Evolutionary conservation across 1,284 basidiomycete genomes (phyloP).

Genomic region (Ceratobasidium sp.): DNA sequence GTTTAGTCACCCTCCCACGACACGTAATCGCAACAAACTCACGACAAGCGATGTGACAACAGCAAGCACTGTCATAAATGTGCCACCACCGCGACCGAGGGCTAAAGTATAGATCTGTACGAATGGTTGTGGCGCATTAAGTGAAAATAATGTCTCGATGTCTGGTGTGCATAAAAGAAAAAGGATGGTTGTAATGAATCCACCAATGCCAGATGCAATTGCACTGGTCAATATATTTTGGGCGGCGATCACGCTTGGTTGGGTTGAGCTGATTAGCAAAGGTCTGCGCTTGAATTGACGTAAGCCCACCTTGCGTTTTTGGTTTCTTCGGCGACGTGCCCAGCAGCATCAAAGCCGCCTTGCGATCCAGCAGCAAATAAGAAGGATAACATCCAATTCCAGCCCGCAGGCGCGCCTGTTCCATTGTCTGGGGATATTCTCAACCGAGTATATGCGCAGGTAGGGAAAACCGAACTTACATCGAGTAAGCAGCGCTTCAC

Average conservation of each 20-base stretch:
- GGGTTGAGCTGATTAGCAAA: constrained; percentile 19
- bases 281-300: background rate
- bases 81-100: constrained; percentile 55
- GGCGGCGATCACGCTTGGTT: constrained; percentile 52
- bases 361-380: constrained; percentile 55
- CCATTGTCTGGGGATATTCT: constrained; percentile 54
- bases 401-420: constrained; percentile 54
- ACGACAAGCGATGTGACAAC: constrained; percentile 53
- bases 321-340: constrained; percentile 58
- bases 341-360: constrained; percentile 57
- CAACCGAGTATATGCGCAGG: background rate
- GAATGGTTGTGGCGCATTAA: constrained; percentile 57
- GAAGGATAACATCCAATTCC: constrained; percentile 53
- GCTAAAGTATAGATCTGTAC: constrained; percentile 56
- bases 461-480: constrained; percentile 45
- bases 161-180: constrained; percentile 56
- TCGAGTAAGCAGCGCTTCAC: constrained; percentile 53
- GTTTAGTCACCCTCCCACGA: constrained; percentile 23
- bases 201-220: constrained; percentile 53
- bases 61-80: constrained; percentile 57
- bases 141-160: constrained; percentile 54
- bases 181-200: constrained; percentile 53
- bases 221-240: constrained; percentile 56
- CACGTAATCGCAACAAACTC: background rate
- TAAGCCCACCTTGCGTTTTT: constrained; percentile 53